Evolutionary conservation across 2,329 filamentous ascomycete genomes (phyloP), one percentile per base, ranked within the genome.

Genomic region (Zasmidium citrigriseum): DNA sequence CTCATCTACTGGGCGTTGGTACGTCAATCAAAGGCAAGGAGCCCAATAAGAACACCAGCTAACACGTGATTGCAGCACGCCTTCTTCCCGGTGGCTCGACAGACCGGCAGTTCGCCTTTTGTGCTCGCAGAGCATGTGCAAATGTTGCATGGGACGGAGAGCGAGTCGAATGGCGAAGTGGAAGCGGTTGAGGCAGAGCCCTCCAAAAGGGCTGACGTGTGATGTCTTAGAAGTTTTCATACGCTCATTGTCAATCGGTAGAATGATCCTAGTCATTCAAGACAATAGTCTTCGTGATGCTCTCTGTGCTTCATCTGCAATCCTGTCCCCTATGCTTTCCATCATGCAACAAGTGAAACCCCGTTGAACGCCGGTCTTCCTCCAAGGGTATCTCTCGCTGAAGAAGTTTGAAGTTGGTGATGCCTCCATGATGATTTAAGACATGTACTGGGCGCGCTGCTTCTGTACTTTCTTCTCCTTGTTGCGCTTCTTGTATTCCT

Each of bases 401-500:
- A 34, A 14, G 27, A 14, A 34, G 27, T 34, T 34, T 7, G 14
- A 34, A 34, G 14, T 34, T 34, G 14, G 27, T 34, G 27, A 34
- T 14, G 27, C n/a, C n/a, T n/a, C n/a, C n/a, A n/a, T n/a, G n/a
- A n/a, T n/a, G 27, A 34, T 34, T 14, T 34, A 34, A 34, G 27
- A 34, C 7, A 34, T 7, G 27, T 34, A 34, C 27, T 14, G 7
- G 14, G 27, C 27, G 16, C 46, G 46, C 29, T 52, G 83, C 78
- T 96, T 98, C 80, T 97, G 92, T 73, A 97, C 92, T 77, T 98
- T 98, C 78, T 86, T 91, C 46, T 90, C 90, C 61, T 87, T 85
- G 62, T 92, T 83, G 83, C 96, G 96, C 75, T 96, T 89, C 76
- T 93, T 95, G 78, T 93, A 96, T 57, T 88, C 86, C 78, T 96